A percentile compares a stretch with the other conserved stretches of the same genome.
These are phyloP conservation scores for Fusarium tupiense DNA, from an alignment of 2,329 filamentous ascomycete genomes.

Conservation along the genomic window DNA sequence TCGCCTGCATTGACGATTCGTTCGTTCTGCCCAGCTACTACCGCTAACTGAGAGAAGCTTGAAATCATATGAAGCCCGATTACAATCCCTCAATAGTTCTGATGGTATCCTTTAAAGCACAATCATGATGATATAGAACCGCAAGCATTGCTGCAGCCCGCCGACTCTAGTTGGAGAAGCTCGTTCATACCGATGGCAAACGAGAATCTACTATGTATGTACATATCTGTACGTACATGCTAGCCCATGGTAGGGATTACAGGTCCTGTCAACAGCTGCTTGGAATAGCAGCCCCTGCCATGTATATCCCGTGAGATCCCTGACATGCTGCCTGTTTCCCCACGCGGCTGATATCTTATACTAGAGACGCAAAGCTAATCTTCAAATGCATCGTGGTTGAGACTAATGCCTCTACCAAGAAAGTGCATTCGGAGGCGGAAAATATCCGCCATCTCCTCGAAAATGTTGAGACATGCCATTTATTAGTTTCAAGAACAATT, in stretches of 20 bases:
- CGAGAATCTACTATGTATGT: neutral
- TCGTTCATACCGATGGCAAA: neutral
- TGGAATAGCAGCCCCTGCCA: neutral
- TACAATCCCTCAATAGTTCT: neutral
- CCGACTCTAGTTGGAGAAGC: neutral
- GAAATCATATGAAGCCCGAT: neutral
- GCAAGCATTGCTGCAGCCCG: neutral
- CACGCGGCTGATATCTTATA: slow-evolving; percentile 6
- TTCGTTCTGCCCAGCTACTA: neutral
- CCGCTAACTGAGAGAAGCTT: neutral
- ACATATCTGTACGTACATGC: neutral
- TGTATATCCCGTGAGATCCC: slow-evolving; percentile 10
- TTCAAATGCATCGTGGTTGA: slow-evolving; percentile 21
- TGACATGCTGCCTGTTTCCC: slow-evolving; percentile 10
- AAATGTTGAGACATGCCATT: slow-evolving; percentile 16
- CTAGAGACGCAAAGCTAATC: slow-evolving; percentile 30
- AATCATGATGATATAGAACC: neutral
- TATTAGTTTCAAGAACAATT: slow-evolving; percentile 4
- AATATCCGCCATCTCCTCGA: neutral
- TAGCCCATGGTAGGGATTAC: neutral
- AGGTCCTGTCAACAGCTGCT: neutral
- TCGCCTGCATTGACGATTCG: neutral
- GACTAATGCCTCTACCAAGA: slow-evolving; percentile 19
- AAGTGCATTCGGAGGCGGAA: slow-evolving; percentile 9
- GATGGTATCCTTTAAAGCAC: neutral